Evolutionary conservation across 164 flowering plant genomes (phyloP), one percentile per base, ranked within the genome.

Genomic region (Taxillus chinensis): DNA sequence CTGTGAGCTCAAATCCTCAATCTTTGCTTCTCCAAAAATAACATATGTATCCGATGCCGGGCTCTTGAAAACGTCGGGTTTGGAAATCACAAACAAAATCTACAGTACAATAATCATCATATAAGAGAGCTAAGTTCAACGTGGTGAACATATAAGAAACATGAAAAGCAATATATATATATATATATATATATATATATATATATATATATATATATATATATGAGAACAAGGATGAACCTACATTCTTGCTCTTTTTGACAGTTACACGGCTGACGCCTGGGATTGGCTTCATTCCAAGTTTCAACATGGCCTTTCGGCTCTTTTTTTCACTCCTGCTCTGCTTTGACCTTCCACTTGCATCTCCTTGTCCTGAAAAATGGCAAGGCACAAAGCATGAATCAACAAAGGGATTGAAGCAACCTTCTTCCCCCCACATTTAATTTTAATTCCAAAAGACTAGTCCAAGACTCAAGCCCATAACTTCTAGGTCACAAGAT

Each of bases 291-390:
- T 80, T 80, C 84, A 80, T 78, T 38, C 84, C 84, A 45, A 80
- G 82, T 65, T 80, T 80, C 64, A 80, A 42, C 84, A 80, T 78
- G 55, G 82, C 82, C 59, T 80, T 80, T 38, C 84, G 78, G 64
- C 80, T 76, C 67, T 80, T 80, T 72, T 80, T 80, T 43, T 80
- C 84, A 62, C 84, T 80, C 64, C 82, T 74, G 66, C 79, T 80
- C 54, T 78, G 82, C 68, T 76, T 80, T 46, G 84, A 78, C 73
- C 79, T 66, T 61, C 78, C 80, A 62, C 74, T 65, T 17, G 37
- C 78, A 51, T 76, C 84, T 55, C 75, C 79, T 38, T 59, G 73
- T 62, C 64, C 66, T 56, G 72, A 27, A 27, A 27, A 27, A 27
- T 27, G 27, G 27, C 27, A 27, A 27, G 27, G 27, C 27, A 27